A percentile compares a stretch with the other conserved stretches of the same genome.
Evolutionary conservation across 805 yeast genomes (phyloP).

Genomic region (Zygosaccharomyces pseudorouxii): DNA sequence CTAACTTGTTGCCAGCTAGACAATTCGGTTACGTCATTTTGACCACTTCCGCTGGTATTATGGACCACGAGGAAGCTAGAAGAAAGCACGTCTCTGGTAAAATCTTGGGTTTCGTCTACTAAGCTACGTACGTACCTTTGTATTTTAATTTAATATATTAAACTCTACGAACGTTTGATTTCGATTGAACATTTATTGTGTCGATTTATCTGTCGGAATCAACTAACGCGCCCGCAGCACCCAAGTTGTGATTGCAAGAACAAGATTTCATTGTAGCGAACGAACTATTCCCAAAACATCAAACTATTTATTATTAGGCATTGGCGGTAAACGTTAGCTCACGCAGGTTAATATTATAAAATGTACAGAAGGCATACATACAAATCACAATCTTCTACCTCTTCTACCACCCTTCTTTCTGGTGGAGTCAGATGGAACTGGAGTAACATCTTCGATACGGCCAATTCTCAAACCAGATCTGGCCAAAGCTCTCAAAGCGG

Average conservation of each 20-base stretch:
- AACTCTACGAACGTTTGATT: background rate
- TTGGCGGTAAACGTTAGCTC: background rate
- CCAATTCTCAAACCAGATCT: slow-evolving; percentile 99
- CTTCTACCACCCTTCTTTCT: slow-evolving; percentile 99
- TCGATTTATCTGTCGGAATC: too few relatives aligned
- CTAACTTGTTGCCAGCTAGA: slow-evolving; percentile 97
- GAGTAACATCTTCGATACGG: slow-evolving; percentile 99
- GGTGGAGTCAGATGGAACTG: slow-evolving; percentile 99
- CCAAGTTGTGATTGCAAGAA: too few relatives aligned
- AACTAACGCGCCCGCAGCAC: too few relatives aligned
- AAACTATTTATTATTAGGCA: background rate
- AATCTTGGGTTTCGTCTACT: slow-evolving; percentile 97
- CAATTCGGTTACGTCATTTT: slow-evolving; percentile 97
- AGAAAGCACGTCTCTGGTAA: slow-evolving; percentile 99
- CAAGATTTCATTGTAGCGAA: too few relatives aligned
- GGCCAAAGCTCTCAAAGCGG: slow-evolving; percentile 98
- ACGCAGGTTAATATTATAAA: background rate
- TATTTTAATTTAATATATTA: slow-evolving; percentile 4
- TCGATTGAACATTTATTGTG: background rate
- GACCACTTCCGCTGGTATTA: slow-evolving; percentile 98
- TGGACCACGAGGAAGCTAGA: slow-evolving; percentile 99
- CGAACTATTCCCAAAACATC: background rate
- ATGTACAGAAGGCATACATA: slow-evolving; percentile 4
- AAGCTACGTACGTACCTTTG: slow-evolving; percentile 29
- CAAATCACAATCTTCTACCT: slow-evolving; percentile 94